Evolutionary conservation across 305 asterid genomes (phyloP).

Genomic region (Fraxinus velutina): DNA sequence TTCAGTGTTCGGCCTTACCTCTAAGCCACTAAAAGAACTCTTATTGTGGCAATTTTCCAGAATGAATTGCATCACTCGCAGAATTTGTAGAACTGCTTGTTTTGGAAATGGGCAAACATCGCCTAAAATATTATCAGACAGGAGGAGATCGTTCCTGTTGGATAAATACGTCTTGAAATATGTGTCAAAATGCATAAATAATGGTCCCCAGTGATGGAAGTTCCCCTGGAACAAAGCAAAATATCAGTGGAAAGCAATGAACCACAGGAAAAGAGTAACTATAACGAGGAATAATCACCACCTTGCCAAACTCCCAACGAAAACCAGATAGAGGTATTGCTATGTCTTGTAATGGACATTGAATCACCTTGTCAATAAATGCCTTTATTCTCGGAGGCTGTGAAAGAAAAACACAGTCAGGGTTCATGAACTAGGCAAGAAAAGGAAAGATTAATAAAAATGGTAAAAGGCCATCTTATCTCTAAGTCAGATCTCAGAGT

Average conservation of each 20-base stretch:
- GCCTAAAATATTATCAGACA: constrained; percentile 66
- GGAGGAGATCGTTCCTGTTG: constrained; percentile 77
- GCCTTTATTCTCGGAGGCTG: constrained; percentile 83
- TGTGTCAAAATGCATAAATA: constrained; percentile 87
- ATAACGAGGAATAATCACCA: constrained; percentile 21
- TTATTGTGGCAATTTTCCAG: constrained; percentile 84
- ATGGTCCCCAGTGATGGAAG: constrained; percentile 92
- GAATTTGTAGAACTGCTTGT: constrained; percentile 76
- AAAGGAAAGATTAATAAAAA: constrained; percentile 4
- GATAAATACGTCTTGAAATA: constrained; percentile 81
- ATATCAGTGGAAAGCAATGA: constrained; percentile 22
- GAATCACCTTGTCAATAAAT: constrained; percentile 89
- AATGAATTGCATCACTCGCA: constrained; percentile 82
- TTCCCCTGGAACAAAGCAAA: constrained; percentile 67
- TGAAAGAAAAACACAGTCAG: constrained; percentile 35
- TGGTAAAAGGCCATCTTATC: constrained; percentile 9
- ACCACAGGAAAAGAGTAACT: constrained; percentile 15
- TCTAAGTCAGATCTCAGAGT: neutral
- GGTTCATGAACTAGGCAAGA: constrained; percentile 7
- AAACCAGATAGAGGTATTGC: constrained; percentile 93
- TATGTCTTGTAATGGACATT: constrained; percentile 91
- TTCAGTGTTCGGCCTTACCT: constrained; percentile 52
- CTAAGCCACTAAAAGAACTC: constrained; percentile 79
- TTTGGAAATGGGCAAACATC: constrained; percentile 75
- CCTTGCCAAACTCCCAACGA: constrained; percentile 96